Conservation (phyloP, 1,139 yeast species). For the Yueomyces sp. region DNA sequence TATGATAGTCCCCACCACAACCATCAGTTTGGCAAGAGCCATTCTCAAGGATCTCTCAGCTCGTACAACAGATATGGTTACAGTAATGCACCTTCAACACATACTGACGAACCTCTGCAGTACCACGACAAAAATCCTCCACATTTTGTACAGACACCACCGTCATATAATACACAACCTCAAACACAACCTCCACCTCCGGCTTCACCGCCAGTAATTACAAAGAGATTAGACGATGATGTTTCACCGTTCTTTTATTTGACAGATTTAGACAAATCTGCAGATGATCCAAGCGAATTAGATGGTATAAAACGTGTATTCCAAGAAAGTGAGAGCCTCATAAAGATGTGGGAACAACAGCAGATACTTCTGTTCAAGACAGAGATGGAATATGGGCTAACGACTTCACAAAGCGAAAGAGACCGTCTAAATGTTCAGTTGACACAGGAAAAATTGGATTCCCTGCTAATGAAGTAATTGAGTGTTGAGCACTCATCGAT, state of each 20-base stretch:
- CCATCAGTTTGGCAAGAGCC: too few relatives aligned
- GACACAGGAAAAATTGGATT: constrained; percentile 16
- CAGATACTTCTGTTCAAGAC: constrained; percentile 10
- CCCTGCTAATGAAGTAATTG: constrained; percentile 5
- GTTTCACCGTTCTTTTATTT: constrained; percentile 14
- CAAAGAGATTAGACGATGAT: constrained; percentile 5
- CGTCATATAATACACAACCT: too few relatives aligned
- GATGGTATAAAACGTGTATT: constrained; percentile 10
- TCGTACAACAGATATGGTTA: too few relatives aligned
- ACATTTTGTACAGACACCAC: too few relatives aligned
- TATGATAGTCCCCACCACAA: too few relatives aligned
- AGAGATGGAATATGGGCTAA: constrained; percentile 14
- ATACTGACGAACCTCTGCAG: too few relatives aligned
- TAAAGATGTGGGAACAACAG: constrained; percentile 10
- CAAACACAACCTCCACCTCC: too few relatives aligned
- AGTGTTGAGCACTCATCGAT: too few relatives aligned
- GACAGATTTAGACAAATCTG: constrained; percentile 8
- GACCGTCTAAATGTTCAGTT: constrained; percentile 17
- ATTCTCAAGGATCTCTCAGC: too few relatives aligned
- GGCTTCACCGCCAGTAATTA: too few relatives aligned
- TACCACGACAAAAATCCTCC: too few relatives aligned
- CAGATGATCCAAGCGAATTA: constrained; percentile 7
- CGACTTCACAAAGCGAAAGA: constrained; percentile 17
- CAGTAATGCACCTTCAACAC: too few relatives aligned
- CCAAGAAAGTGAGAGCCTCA: constrained; percentile 12